Conservation (phyloP, 2,329 filamentous ascomycete species). For the Graphilbum sp. region DNA sequence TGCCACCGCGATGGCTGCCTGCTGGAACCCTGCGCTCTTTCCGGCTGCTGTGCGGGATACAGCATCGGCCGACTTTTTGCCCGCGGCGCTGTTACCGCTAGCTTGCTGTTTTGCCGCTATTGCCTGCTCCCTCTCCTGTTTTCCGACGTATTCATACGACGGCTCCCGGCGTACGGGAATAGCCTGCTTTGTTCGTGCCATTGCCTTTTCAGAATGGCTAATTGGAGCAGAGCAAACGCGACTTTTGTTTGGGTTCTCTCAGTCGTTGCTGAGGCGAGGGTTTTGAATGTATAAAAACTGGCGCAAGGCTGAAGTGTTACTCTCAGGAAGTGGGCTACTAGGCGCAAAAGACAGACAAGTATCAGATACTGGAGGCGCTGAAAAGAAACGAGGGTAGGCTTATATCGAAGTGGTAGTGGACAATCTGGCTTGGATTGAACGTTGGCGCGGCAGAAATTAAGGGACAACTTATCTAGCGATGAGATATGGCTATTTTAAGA, state of each 20-base stretch:
- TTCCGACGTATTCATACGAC: constrained; percentile 49
- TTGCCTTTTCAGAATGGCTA: constrained; percentile 15
- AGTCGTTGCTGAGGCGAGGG: no score
- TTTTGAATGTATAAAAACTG: no score
- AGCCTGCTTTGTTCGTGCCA: constrained; percentile 59
- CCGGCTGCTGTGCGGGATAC: constrained; percentile 14
- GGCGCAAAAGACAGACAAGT: neutral
- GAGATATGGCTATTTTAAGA: constrained; percentile 1
- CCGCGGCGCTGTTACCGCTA: constrained; percentile 17
- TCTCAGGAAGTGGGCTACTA: no score
- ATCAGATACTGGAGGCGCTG: neutral
- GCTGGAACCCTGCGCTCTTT: constrained; percentile 38
- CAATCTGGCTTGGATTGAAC: neutral
- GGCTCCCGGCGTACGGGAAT: constrained; percentile 46
- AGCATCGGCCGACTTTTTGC: constrained; percentile 11
- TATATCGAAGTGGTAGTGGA: neutral
- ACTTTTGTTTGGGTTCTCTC: no score
- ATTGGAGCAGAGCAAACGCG: neutral
- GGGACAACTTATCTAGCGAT: neutral
- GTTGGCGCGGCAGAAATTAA: neutral
- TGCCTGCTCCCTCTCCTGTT: constrained; percentile 18
- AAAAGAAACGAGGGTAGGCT: neutral
- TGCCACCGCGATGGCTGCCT: constrained; percentile 73
- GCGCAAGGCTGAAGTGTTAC: no score
- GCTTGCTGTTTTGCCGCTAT: constrained; percentile 5